These are phyloP conservation scores for Chamaecyparis obtusa DNA, from an alignment of 75 land plant species.

Conservation along the genomic window DNA sequence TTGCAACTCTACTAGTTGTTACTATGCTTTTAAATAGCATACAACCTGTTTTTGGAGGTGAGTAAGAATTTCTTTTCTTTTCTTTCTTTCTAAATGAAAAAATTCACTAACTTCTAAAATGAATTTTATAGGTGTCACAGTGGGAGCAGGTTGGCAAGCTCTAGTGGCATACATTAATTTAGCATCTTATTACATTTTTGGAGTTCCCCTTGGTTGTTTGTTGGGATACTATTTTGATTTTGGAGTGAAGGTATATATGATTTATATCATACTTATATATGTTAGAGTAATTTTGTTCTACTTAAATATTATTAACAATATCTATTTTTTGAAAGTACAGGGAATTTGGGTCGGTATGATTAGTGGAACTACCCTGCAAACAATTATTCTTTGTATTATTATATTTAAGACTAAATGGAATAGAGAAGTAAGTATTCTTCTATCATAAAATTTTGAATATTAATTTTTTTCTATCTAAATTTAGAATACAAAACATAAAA, in stretches of 20 bases:
- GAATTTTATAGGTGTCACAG: slow-evolving; percentile 12
- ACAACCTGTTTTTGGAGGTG: slow-evolving; percentile 26
- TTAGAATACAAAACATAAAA: neutral
- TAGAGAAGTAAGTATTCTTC: slow-evolving; percentile 23
- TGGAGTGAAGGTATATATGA: neutral
- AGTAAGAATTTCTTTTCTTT: no score
- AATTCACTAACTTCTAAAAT: neutral
- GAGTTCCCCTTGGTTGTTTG: slow-evolving; percentile 13
- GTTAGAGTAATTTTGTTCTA: neutral
- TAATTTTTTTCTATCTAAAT: neutral
- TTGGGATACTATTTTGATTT: slow-evolving; percentile 8
- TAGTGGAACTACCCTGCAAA: slow-evolving; percentile 34
- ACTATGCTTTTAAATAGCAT: slow-evolving; percentile 23
- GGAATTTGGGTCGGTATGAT: slow-evolving; percentile 59
- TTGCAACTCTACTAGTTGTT: slow-evolving; percentile 24
- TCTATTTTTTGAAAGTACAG: slow-evolving; percentile 12
- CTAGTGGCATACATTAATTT: slow-evolving; percentile 14
- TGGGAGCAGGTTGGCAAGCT: slow-evolving; percentile 25
- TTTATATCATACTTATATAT: neutral
- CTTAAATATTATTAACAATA: neutral
- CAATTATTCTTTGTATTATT: slow-evolving; percentile 21
- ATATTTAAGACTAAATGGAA: slow-evolving; percentile 39
- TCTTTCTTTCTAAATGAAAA: no score
- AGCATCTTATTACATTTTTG: slow-evolving; percentile 25
- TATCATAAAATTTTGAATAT: neutral